Evolutionary conservation across 176 grass and related monocot genomes (phyloP), one percentile per base, ranked within the genome.

Genomic region (Aechmea fasciata): DNA sequence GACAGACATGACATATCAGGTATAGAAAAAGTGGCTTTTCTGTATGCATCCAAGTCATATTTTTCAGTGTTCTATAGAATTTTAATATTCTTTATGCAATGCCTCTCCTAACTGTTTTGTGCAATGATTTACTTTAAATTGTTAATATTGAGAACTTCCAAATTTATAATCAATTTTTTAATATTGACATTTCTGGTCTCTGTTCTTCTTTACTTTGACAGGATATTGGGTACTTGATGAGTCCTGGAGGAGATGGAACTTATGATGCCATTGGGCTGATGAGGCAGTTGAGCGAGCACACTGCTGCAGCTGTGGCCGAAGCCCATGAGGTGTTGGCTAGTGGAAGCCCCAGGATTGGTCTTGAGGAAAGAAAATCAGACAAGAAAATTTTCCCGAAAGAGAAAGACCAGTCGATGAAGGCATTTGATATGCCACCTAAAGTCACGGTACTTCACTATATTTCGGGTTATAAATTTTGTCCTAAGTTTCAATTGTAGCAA

Each of bases 261-360:
- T 91, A 78, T 65, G 88, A 96, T 62, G 88, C 92, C 2, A 67
- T 91, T 75, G 92, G 78, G 68, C 80, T 91, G 79, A 76, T 86
- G 83, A 81, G 67, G 76, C 88, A 78, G 49, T 82, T 83, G 28
- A 84, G 82, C 64, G 84, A 83, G 73, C 88, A 89, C 14, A 84
- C 83, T 63, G 83, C 83, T 68, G 70, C 85, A 67, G 85, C 70
- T 74, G 79, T 86, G 68, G 83, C 74, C 11, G 88, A 96, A 54
- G 88, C 92, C 29, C 78, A 78, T 70, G 92, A 88, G 55, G 78
- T 96, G 50, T 77, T 96, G 68, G 76, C 72, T 62, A 85, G 74
- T 28, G 78, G 78, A 57, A 82, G 29, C 68, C 13, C 68, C 52
- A 15, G 54, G 53, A 78, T 73, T 18, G 15, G 5, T n/a, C 9